These are phyloP conservation scores for Tranzscheliella williamsii DNA, from an alignment of 1,284 basidiomycete genomes.

Conservation along the genomic window DNA sequence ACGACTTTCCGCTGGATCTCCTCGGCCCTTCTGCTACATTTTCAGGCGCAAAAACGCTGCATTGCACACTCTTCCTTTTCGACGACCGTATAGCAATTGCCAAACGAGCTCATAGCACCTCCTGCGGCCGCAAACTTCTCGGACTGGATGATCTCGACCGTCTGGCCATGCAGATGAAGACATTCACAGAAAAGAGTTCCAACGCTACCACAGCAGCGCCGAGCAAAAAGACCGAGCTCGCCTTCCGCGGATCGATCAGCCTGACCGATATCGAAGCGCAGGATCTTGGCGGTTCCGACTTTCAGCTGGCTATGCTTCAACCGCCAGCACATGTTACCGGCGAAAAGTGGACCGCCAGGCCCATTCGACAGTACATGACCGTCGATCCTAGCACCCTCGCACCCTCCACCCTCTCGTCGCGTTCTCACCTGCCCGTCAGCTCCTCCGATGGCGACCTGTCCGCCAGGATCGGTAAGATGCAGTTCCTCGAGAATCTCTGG, in stretches of 20 bases:
- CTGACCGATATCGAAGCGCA: conserved; percentile 76
- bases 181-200: conserved; percentile 57
- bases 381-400: conserved; percentile 17
- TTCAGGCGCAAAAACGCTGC: conserved; percentile 63
- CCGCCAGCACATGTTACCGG: conserved; percentile 37
- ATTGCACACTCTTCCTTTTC: conserved; percentile 90
- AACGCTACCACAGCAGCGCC: conserved; percentile 47
- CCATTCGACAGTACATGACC: conserved; percentile 46
- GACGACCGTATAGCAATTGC: conserved; percentile 90
- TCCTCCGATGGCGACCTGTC: conserved; percentile 25
- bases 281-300: conserved; percentile 67
- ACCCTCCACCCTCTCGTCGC: conserved; percentile 5
- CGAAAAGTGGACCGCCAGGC: conserved; percentile 42
- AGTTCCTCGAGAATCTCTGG: conserved; percentile 59
- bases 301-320: conserved; percentile 69
- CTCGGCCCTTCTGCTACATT: conserved; percentile 13
- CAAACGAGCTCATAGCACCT: conserved; percentile 77
- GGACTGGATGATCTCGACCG: conserved; percentile 84
- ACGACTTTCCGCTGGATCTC: conserved; percentile 66
- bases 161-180: conserved; percentile 64
- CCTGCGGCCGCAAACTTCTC: conserved; percentile 73
- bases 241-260: conserved; percentile 83
- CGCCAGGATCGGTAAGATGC: conserved; percentile 47
- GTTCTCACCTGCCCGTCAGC: conserved; percentile 2
- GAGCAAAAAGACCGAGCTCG: conserved; percentile 76